Conservation (phyloP, 495 filamentous ascomycete genomes). For the Letharia columbiana region DNA sequence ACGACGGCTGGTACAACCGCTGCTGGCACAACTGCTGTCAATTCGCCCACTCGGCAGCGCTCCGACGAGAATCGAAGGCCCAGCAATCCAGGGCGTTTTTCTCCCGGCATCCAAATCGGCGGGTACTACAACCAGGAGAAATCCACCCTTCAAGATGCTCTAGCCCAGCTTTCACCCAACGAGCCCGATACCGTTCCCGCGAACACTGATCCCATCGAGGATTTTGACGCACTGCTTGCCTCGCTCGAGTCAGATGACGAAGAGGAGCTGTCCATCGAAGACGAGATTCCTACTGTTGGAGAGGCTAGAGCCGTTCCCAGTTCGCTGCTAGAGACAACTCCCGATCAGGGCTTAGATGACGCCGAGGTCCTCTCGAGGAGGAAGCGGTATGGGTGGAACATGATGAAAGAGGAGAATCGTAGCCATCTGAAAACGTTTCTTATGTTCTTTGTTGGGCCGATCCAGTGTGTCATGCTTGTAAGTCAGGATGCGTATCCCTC, state of each 20-base stretch:
- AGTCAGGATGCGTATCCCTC: conserved; percentile 19
- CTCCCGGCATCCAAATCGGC: background rate
- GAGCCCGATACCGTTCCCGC: background rate
- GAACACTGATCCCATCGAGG: conserved; percentile 50
- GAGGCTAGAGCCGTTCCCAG: conserved; percentile 49
- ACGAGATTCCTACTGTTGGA: conserved; percentile 42
- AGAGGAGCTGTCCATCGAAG: conserved; percentile 39
- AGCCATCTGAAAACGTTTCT: conserved; percentile 79
- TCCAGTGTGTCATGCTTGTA: conserved; percentile 93
- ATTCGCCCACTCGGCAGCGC: background rate
- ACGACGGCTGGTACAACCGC: background rate
- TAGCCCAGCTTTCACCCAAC: background rate
- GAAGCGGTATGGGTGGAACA: conserved; percentile 76
- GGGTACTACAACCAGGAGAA: background rate
- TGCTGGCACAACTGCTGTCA: background rate
- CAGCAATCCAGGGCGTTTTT: background rate
- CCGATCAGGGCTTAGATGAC: conserved; percentile 58
- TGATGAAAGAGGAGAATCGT: conserved; percentile 83
- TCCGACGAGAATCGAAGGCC: conserved; percentile 1
- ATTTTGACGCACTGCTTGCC: conserved; percentile 74
- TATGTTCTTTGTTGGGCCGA: conserved; percentile 77
- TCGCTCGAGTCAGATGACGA: conserved; percentile 74
- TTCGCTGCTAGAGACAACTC: conserved; percentile 63
- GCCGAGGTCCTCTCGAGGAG: conserved; percentile 59
- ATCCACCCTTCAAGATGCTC: background rate